Evolutionary conservation across 1,284 basidiomycete genomes (phyloP).

Genomic region (Cryptococcus hybrid): DNA sequence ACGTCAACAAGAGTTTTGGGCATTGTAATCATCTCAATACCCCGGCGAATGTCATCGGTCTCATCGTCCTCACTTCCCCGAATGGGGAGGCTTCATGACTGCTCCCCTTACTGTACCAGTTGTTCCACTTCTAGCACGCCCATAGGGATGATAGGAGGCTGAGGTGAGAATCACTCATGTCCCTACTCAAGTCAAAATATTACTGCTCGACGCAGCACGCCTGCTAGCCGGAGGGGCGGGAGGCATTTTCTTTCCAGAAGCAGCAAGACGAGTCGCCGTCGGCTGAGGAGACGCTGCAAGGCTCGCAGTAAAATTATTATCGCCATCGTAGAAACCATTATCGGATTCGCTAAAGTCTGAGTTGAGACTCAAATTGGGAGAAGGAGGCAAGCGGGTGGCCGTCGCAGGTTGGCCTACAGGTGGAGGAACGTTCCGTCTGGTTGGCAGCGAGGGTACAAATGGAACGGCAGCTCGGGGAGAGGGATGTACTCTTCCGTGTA

Average conservation of each 20-base stretch:
- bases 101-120: conserved; percentile 2
- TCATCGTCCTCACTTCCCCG: conserved; percentile 34
- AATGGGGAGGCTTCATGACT: conserved; percentile 32
- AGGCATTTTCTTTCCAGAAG: conserved; percentile 45
- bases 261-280: conserved; percentile 7
- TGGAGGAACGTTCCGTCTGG: conserved; percentile 12
- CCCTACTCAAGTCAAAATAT: conserved; percentile 12
- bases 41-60: background rate
- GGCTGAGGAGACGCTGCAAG: conserved; percentile 22
- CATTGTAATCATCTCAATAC: too few relatives aligned
- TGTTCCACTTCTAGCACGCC: conserved; percentile 9
- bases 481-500: conserved; percentile 60
- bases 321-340: conserved; percentile 26
- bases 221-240: conserved; percentile 55
- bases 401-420: conserved; percentile 5
- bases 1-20: too few relatives aligned
- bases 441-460: conserved; percentile 21
- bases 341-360: conserved; percentile 22
- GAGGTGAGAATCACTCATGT: conserved; percentile 5
- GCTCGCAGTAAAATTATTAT: conserved; percentile 26
- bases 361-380: conserved; percentile 17
- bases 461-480: conserved; percentile 24
- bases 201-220: conserved; percentile 30
- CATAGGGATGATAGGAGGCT: conserved; percentile 5
- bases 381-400: conserved; percentile 8